Percentiles rank a stretch among this genome's conserved stretches.
Evolutionary conservation across 116 monocot species (phyloP).

Genomic region (Phalaenopsis hybrid): DNA sequence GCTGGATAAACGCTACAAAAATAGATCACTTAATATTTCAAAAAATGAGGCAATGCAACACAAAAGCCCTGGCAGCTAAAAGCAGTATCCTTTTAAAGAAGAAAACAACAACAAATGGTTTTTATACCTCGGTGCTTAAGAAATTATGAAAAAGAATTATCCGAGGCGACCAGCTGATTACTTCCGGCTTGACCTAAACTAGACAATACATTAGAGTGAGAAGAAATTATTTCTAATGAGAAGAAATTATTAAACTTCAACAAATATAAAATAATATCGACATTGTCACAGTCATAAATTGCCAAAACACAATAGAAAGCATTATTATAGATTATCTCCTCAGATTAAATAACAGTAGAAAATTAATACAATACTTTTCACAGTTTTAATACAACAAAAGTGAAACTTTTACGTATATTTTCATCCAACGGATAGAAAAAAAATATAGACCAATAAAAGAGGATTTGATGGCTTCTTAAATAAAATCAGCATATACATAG

Average conservation of each 20-base stretch:
- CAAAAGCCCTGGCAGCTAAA: neutral
- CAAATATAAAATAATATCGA: neutral
- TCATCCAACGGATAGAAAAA: neutral
- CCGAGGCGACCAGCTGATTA: slow-evolving; percentile 82
- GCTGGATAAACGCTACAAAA: neutral
- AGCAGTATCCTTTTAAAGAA: neutral
- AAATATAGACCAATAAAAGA: neutral
- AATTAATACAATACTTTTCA: neutral
- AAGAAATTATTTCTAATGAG: too few relatives aligned
- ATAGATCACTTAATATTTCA: neutral
- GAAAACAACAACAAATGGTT: neutral
- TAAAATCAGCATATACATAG: neutral
- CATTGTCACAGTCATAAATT: neutral
- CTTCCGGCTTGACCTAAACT: slow-evolving; percentile 75
- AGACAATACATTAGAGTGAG: slow-evolving; percentile 2
- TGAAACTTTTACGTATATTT: neutral
- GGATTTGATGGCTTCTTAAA: neutral
- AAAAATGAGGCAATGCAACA: neutral
- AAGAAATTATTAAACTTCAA: neutral
- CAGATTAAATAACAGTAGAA: neutral
- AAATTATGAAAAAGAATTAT: slow-evolving; percentile 77
- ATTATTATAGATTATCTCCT: neutral
- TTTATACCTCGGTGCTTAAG: slow-evolving; percentile 68
- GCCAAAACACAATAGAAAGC: neutral
- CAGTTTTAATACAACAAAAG: neutral